Evolutionary conservation across 1,139 yeast genomes (phyloP).

Genomic region (Sugiyamaella paludigena): DNA sequence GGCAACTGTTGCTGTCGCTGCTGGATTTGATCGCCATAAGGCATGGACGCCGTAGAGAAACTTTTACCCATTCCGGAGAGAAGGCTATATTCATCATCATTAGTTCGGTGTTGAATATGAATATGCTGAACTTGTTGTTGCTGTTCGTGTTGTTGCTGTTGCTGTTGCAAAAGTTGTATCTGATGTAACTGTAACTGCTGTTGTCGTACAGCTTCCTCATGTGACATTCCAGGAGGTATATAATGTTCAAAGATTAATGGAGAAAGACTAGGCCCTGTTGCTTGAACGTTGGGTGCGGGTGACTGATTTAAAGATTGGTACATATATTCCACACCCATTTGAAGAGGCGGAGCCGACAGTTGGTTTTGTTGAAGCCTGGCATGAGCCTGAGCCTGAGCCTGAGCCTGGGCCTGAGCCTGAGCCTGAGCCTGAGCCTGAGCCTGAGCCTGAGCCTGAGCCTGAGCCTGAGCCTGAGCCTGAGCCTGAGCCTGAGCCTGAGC

Average conservation of each 20-base stretch:
- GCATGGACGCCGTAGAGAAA: too few relatives aligned
- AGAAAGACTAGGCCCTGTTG: background rate
- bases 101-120: background rate
- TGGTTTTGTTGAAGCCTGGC: constrained; percentile 5
- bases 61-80: too few relatives aligned
- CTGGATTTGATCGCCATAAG: background rate
- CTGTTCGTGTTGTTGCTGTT: constrained; percentile 2
- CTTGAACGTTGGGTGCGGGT: too few relatives aligned
- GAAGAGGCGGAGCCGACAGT: background rate
- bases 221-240: constrained; percentile 1
- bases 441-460: too few relatives aligned
- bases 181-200: constrained; percentile 8
- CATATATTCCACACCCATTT: background rate
- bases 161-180: constrained; percentile 4
- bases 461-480: too few relatives aligned
- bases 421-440: constrained; percentile 9
- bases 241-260: constrained; percentile 3
- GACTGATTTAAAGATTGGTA: background rate
- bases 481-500: too few relatives aligned
- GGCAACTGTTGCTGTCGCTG: constrained; percentile 1
- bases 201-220: constrained; percentile 1
- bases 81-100: too few relatives aligned
- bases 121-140: background rate
- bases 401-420: constrained; percentile 12
- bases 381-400: background rate